Evolutionary conservation across 257 asterid species (phyloP), one percentile per base, ranked within the genome.

Genomic region (Penstemon eatonii): DNA sequence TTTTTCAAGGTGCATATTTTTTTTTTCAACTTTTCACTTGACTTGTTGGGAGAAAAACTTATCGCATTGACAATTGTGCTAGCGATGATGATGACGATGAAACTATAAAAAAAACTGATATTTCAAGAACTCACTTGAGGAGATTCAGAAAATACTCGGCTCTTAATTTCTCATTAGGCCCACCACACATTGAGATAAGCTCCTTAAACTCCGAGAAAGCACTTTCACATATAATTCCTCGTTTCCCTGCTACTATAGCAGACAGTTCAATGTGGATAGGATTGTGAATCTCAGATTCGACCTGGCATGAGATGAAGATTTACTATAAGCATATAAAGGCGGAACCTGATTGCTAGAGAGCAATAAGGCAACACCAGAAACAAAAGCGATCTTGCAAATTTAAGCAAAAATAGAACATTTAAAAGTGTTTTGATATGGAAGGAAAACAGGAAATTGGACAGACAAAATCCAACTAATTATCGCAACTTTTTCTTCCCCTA

Each of bases 171-270:
- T 93, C 97, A 61, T 79, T 89, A 56, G 92, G 85, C 71, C 99
- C 99, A 54, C 97, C 97, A 59, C 88, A 89, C 91, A 88, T 89
- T 74, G 86, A 75, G 71, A 93, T 75, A 73, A 93, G 88, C 84
- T 87, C 90, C 82, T 83, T 83, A 73, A 89, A 89, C 79, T 93
- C 99, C 46, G 82, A 75, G 68, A 39, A 56, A 68, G 82, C 99
- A 70, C 96, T 91, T 67, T 87, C 85, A 80, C 97, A 90, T 54
- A 93, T 69, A 50, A 93, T 86, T 71, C 97, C 99, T 59, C 71
- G 81, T 75, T 83, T 90, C 67, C 88, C 86, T 8, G 83, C 78
- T 73, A 83, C 15, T 45, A 55, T 72, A 65, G 69, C 73, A 64
- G 57, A 51, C 68, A 93, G 77, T 56, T 85, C 90, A 51, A 46